These are phyloP conservation scores for Schizosaccharomyces versatilis DNA, from an alignment of 1,139 yeast species.

Conservation along the genomic window DNA sequence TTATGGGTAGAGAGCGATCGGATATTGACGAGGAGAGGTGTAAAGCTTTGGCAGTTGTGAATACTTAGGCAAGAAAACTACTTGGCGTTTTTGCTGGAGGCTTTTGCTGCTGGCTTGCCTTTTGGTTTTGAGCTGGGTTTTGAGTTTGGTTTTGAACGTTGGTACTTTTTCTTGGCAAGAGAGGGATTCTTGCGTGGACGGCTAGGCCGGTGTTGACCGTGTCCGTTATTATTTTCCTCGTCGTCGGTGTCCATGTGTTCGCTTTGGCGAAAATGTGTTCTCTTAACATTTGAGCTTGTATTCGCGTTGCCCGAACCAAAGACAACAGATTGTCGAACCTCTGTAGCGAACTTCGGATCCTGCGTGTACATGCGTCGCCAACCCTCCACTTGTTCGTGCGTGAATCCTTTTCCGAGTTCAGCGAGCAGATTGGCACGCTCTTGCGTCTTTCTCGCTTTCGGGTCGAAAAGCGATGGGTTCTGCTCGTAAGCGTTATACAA, in stretches of 20 bases:
- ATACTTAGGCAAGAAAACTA: too few relatives aligned
- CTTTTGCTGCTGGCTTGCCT: too few relatives aligned
- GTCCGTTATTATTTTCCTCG: background rate
- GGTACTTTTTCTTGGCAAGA: background rate
- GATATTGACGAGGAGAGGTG: too few relatives aligned
- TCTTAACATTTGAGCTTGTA: background rate
- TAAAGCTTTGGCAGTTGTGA: too few relatives aligned
- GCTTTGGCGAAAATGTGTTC: background rate
- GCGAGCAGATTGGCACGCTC: background rate
- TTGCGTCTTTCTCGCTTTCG: background rate
- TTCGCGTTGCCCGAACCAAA: background rate
- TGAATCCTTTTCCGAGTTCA: background rate
- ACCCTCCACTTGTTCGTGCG: slow-evolving; percentile 1
- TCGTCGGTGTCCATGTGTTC: background rate
- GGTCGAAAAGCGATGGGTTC: background rate
- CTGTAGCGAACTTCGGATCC: background rate
- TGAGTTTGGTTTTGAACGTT: background rate
- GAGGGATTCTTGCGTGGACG: background rate
- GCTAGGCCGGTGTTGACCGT: background rate
- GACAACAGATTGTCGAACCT: background rate
- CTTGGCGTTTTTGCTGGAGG: too few relatives aligned
- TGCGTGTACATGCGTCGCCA: background rate
- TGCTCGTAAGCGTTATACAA: background rate
- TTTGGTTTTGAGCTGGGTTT: too few relatives aligned
- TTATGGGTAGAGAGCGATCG: too few relatives aligned